phyloP scores from a whole-genome alignment of 2,329 filamentous ascomycete species.

The Monilinia vaccinii-corymbosi region DNA sequence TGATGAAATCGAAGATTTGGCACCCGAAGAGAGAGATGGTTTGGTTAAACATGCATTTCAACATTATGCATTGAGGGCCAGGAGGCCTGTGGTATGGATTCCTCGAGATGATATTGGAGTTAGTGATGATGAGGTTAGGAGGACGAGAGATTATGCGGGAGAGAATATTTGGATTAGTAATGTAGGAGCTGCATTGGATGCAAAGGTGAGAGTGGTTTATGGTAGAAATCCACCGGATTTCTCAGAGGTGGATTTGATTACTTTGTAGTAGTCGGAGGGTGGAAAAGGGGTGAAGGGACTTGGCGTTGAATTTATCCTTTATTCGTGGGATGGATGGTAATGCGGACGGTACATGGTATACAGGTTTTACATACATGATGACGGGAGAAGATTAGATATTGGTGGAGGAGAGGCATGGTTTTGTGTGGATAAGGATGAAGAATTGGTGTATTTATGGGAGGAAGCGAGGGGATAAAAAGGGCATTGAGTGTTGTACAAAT shows the following conservation, averaged over 20 bases:
- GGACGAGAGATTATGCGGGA: conserved; percentile 55
- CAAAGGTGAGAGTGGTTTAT: conserved; percentile 74
- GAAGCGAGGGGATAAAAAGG: neutral
- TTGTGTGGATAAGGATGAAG: neutral
- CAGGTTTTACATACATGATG: neutral
- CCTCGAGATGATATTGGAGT: conserved; percentile 84
- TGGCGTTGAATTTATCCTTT: neutral
- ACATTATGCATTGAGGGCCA: conserved; percentile 76
- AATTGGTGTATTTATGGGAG: neutral
- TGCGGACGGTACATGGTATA: neutral
- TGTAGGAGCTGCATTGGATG: conserved; percentile 80
- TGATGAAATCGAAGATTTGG: conserved; percentile 91
- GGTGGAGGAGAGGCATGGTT: no score
- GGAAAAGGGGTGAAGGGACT: neutral
- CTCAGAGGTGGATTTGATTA: conserved; percentile 78
- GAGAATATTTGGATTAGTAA: conserved; percentile 82
- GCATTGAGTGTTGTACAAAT: neutral
- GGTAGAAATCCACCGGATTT: conserved; percentile 82
- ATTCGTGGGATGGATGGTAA: neutral
- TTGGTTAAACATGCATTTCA: conserved; percentile 84
- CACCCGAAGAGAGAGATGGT: conserved; percentile 77
- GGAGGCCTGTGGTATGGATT: conserved; percentile 86
- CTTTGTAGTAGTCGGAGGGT: conserved; percentile 41
- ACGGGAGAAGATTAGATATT: neutral
- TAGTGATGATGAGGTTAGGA: conserved; percentile 79